Evolutionary conservation across 2,329 filamentous ascomycete genomes (phyloP), one percentile per base, ranked within the genome.

Genomic region (Pseudogymnoascus sp.): DNA sequence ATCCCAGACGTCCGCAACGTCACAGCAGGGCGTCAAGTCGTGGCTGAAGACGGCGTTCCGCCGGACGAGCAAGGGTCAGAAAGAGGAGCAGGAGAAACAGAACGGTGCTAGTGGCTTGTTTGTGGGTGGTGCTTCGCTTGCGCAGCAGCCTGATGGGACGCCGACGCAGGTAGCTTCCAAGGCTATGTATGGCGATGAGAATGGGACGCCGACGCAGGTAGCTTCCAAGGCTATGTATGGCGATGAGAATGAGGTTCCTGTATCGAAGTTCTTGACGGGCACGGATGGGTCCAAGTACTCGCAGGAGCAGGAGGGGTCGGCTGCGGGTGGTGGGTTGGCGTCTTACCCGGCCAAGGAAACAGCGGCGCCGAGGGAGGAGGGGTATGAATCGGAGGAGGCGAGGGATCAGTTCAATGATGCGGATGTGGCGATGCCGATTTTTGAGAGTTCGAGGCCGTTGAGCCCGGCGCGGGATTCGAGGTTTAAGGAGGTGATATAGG

Each of bases 401-500:
- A 75, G 76, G 64, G 72, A 74, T 64, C 69, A 69, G 38, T 73
- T 73, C 36, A 53, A 62, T 28, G 60, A 62, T 62, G 59, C 64
- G 67, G 75, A 71, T 38, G 69, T 78, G 16, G 75, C 74, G 53
- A 73, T 72, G n/a, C 75, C 75, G 14, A 40, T 38, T 38, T 38
- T 2, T 67, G 69, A 5, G 72, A 65, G 5, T 72, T 73, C 25
- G 64, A 64, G 36, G 69, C 64, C 7, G 67, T 63, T 60, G 66
- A 86, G 83, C 71, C 83, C 84, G 0, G 79, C 75, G 4, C 75
- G 84, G 62, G 82, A 83, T 66, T 85, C 84, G 40, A 82, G 78
- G 67, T 88, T 88, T 67, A 77, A 76, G 59, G 85, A 88, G 74
- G 81, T 82, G 66, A 78, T 87, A 63, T 78, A 60, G 59, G 59